A percentile compares a stretch with the other conserved stretches of the same genome.
phyloP scores from a whole-genome alignment of 2,329 filamentous ascomycete genomes.

The Neopestalotiopsis sp. region DNA sequence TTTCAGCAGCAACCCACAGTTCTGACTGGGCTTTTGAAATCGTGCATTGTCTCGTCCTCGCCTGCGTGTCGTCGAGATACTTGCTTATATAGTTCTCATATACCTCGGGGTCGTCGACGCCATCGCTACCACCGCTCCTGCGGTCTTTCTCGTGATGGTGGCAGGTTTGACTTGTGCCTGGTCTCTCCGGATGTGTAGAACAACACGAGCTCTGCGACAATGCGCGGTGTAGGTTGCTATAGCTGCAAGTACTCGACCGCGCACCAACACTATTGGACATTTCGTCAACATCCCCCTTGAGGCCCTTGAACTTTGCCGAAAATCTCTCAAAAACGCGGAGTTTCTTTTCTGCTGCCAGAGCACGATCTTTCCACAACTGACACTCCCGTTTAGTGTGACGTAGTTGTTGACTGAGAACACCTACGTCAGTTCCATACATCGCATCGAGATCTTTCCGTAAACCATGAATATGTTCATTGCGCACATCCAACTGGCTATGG shows the following conservation, averaged over 20 bases:
- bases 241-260: not conserved
- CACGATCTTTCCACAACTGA: constrained; percentile 58
- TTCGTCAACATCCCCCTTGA: constrained; percentile 8
- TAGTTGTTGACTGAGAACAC: constrained; percentile 54
- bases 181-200: constrained; percentile 22
- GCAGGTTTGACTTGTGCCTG: constrained; percentile 21
- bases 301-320: constrained; percentile 36
- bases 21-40: constrained; percentile 16
- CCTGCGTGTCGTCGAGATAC: not conserved
- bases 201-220: constrained; percentile 14
- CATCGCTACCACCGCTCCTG: not conserved
- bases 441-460: constrained; percentile 52
- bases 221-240: not conserved
- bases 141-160: constrained; percentile 16
- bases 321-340: constrained; percentile 54
- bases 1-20: constrained; percentile 26
- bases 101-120: constrained; percentile 11
- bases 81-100: constrained; percentile 9
- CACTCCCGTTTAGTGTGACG: constrained; percentile 46
- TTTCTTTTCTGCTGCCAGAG: constrained; percentile 59
- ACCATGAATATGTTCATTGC: constrained; percentile 50
- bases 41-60: not conserved
- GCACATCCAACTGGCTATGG: constrained; percentile 50
- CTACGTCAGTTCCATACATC: constrained; percentile 47
- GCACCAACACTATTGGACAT: not conserved